phyloP scores from a whole-genome alignment of 208 protist species.

The Acanthamoeba lenticulata region DNA sequence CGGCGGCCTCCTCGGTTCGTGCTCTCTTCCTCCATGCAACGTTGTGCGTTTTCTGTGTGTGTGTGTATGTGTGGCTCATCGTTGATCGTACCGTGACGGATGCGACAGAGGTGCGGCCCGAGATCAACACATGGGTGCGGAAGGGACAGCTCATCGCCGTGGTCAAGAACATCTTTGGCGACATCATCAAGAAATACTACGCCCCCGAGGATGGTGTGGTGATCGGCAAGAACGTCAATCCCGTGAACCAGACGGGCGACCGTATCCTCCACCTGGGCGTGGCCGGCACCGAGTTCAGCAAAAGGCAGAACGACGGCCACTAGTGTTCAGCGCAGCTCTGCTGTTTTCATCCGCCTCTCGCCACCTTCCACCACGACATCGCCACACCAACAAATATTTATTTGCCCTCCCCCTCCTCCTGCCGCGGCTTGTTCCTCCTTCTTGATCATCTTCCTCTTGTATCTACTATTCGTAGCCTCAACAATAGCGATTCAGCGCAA shows the following conservation, averaged over 20 bases:
- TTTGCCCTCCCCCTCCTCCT: too few species aligned
- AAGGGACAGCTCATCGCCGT: slow-evolving; percentile 76
- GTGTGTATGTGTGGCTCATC: background rate
- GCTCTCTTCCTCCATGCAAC: background rate
- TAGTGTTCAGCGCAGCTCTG: background rate
- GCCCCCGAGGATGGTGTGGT: slow-evolving; percentile 74
- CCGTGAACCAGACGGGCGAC: slow-evolving; percentile 74
- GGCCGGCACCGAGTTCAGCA: slow-evolving; percentile 52
- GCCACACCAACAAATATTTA: background rate
- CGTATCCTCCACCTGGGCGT: slow-evolving; percentile 78
- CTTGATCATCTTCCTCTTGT: background rate
- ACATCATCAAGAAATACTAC: slow-evolving; percentile 74
- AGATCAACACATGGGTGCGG: slow-evolving; percentile 76
- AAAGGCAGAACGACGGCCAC: slow-evolving; percentile 55
- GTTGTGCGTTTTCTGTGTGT: background rate
- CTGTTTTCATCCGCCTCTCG: background rate
- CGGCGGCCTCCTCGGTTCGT: slow-evolving; percentile 60
- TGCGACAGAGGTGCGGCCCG: slow-evolving; percentile 65
- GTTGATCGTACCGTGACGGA: too few species aligned
- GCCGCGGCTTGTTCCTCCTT: too few species aligned
- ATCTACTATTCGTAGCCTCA: background rate
- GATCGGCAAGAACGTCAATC: slow-evolving; percentile 75
- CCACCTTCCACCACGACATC: background rate
- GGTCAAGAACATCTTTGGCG: slow-evolving; percentile 75
- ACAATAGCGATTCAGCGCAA: too few species aligned